Conservation (phyloP, 2,329 filamentous ascomycete genomes). For the Neurospora sp. region DNA sequence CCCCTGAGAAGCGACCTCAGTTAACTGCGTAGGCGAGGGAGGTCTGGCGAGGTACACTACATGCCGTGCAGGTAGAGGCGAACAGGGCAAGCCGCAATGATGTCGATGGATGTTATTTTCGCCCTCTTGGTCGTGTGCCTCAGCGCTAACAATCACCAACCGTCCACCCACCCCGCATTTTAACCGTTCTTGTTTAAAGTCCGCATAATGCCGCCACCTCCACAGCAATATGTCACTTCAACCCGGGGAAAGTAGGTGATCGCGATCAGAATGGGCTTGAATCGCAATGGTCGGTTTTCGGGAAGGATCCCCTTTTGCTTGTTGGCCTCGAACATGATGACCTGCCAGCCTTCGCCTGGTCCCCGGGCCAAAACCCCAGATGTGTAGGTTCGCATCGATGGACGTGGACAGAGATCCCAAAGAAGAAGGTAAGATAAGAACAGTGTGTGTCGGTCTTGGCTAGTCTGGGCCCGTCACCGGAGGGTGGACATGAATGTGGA, state of each 20-base stretch:
- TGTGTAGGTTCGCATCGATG: not conserved
- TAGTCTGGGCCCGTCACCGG: not conserved
- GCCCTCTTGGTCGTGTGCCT: not conserved
- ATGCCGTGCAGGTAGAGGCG: not conserved
- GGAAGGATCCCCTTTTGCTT: not conserved
- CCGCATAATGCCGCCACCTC: not conserved
- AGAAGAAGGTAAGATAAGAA: not conserved
- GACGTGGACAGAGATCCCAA: not conserved
- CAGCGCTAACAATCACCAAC: not conserved
- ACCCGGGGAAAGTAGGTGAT: not conserved
- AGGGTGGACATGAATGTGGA: not conserved
- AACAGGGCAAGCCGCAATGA: not conserved
- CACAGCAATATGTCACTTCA: not conserved
- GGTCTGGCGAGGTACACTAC: not conserved
- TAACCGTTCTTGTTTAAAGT: not conserved
- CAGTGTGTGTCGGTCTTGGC: not conserved
- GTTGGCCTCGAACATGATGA: not conserved
- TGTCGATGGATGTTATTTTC: not conserved
- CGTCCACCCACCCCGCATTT: not conserved
- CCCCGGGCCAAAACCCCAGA: not conserved
- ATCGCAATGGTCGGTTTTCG: not conserved
- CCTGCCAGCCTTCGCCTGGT: not conserved
- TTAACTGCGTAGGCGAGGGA: not conserved
- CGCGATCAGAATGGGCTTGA: not conserved
- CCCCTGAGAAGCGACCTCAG: not conserved